Percentiles rank a stretch among this genome's conserved stretches.
Conservation (phyloP, 176 grass and related monocot genomes). For the Thalia dealbata region DNA sequence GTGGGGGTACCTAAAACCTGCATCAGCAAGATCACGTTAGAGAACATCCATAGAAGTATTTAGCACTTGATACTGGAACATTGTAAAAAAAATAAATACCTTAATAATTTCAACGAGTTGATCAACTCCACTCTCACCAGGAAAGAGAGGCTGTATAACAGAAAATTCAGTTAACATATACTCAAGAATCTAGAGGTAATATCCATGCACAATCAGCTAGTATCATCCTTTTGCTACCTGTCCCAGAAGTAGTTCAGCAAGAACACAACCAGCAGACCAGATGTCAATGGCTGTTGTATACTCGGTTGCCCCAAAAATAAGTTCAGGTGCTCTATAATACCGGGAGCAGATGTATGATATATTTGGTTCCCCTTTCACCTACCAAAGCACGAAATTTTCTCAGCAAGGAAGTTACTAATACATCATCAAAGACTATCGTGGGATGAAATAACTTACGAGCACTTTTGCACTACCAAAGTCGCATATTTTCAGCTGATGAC, state of each 20-base stretch:
- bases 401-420: conserved; percentile 15
- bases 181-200: not conserved
- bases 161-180: not conserved
- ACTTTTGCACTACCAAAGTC: conserved; percentile 87
- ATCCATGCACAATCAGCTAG: not conserved
- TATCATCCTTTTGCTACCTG: conserved; percentile 35
- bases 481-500: conserved; percentile 72
- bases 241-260: conserved; percentile 75
- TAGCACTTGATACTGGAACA: not conserved
- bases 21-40: conserved; percentile 5
- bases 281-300: conserved; percentile 85
- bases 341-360: conserved; percentile 93
- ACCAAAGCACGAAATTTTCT: conserved; percentile 6
- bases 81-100: conserved; percentile 8
- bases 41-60: not conserved
- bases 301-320: conserved; percentile 83
- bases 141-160: conserved; percentile 58
- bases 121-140: conserved; percentile 71
- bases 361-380: conserved; percentile 87
- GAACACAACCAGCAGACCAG: conserved; percentile 86
- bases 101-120: conserved; percentile 93
- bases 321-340: conserved; percentile 88
- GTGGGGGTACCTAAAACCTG: conserved; percentile 88
- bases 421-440: not conserved
- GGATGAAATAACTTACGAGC: conserved; percentile 35